Conservation (phyloP, 495 filamentous ascomycete genomes). For the Penicillium canescens region DNA sequence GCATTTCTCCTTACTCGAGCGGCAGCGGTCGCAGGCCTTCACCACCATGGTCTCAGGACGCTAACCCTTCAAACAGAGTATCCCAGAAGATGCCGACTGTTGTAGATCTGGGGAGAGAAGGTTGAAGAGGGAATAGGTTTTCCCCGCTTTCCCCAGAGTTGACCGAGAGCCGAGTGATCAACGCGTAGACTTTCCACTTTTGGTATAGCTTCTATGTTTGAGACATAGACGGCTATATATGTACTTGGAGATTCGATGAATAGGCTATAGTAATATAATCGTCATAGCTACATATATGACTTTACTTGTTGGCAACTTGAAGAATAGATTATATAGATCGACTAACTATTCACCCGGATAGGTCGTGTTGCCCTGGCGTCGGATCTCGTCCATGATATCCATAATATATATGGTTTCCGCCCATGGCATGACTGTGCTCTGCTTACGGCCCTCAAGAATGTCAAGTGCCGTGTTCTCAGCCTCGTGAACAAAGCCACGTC, state of each 20-base stretch:
- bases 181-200: neutral
- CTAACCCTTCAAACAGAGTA: neutral
- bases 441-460: conserved; percentile 14
- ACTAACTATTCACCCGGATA: conserved; percentile 16
- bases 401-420: conserved; percentile 19
- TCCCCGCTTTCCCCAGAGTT: conserved; percentile 21
- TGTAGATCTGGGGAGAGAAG: neutral
- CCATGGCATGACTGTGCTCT: conserved; percentile 21
- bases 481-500: conserved; percentile 19
- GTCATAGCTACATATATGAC: too few species aligned
- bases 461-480: conserved; percentile 24
- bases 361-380: conserved; percentile 14
- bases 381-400: conserved; percentile 30
- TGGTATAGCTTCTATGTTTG: neutral
- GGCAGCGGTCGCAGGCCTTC: conserved; percentile 29
- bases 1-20: conserved; percentile 27
- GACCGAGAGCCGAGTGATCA: conserved; percentile 5
- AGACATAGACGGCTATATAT: neutral
- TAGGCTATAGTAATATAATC: too few species aligned
- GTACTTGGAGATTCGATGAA: too few species aligned
- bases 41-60: conserved; percentile 18
- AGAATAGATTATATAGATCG: too few species aligned
- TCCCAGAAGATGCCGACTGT: neutral
- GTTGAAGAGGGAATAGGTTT: conserved; percentile 5
- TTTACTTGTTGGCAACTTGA: too few species aligned